Evolutionary conservation across 331 rosid genomes (phyloP), one percentile per base, ranked within the genome.

Genomic region (Stylosanthes scabra): DNA sequence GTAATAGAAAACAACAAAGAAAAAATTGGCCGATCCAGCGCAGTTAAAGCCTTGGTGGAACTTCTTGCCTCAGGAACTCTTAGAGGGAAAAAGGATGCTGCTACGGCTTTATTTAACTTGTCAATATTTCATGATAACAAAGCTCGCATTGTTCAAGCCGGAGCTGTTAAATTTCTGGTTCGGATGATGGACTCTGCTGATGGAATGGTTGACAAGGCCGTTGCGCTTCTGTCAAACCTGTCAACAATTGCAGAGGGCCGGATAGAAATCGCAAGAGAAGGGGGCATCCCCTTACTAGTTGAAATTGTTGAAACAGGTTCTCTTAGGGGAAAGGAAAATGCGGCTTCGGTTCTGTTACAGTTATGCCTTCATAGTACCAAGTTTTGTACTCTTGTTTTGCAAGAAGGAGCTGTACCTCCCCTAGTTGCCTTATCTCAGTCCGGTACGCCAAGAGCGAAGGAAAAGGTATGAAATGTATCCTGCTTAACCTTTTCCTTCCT

Each of bases 371-470:
- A 95, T 62, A 88, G 89, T 79, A 60, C 92, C 25, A 92, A 85
- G 86, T 88, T 88, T 69, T 95, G 99, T 71, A 92, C 87, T 27
- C 59, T 95, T 75, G 88, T 95, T 90, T 88, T 95, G 69, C 99
- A 92, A 89, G 99, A 95, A 92, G 99, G 99, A 57, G 98, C 99
- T 11, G 99, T 92, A 20, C 99, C 99, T 55, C 97, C 99, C 31
- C 83, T 95, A 20, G 98, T 92, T 64, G 98, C 91, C 62, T 76
- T 95, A 63, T 92, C 98, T 50, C 93, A 87, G 82, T 92, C 89
- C 16, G 98, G 99, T 72, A 95, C 97, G 12, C 85, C 96, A 34
- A 87, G 99, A 77, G 98, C 99, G 37, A 92, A 85, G 83, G 99
- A 95, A 81, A 95, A 95, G 98, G 98, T 95, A 75, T 54, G 70